Conservation (phyloP, 306 rosid species). For the Cucumis hystrix region DNA sequence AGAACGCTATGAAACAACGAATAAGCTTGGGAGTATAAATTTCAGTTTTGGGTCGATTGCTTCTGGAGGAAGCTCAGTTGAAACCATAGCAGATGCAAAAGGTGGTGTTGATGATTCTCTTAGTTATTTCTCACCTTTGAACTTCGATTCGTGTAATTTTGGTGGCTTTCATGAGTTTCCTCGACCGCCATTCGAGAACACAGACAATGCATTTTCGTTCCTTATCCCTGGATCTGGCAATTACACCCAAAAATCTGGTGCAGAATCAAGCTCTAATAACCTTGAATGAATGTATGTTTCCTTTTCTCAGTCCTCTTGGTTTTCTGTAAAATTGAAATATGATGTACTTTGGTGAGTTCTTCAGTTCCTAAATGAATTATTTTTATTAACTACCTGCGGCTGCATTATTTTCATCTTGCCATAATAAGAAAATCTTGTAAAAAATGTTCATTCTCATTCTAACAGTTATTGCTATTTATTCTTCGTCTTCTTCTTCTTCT, state of each 20-base stretch:
- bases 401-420: neutral
- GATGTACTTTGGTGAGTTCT: neutral
- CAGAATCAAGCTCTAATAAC: constrained; percentile 36
- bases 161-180: constrained; percentile 74
- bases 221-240: constrained; percentile 55
- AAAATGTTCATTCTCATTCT: neutral
- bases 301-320: neutral
- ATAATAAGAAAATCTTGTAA: neutral
- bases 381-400: neutral
- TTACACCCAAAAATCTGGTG: constrained; percentile 46
- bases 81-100: constrained; percentile 40
- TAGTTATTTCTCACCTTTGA: constrained; percentile 62
- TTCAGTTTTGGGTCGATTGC: constrained; percentile 45
- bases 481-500: too few relatives aligned
- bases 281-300: constrained; percentile 7
- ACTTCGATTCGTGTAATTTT: constrained; percentile 65
- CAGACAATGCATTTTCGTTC: constrained; percentile 64
- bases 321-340: constrained; percentile 11
- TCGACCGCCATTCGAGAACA: constrained; percentile 71
- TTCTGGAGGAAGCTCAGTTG: constrained; percentile 26
- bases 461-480: neutral
- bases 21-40: constrained; percentile 33
- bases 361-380: neutral
- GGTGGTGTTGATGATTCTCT: constrained; percentile 60
- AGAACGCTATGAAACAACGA: constrained; percentile 28